Evolutionary conservation across 2,329 filamentous ascomycete species (phyloP), one percentile per base, ranked within the genome.

Genomic region (Penicillium rolfsii): DNA sequence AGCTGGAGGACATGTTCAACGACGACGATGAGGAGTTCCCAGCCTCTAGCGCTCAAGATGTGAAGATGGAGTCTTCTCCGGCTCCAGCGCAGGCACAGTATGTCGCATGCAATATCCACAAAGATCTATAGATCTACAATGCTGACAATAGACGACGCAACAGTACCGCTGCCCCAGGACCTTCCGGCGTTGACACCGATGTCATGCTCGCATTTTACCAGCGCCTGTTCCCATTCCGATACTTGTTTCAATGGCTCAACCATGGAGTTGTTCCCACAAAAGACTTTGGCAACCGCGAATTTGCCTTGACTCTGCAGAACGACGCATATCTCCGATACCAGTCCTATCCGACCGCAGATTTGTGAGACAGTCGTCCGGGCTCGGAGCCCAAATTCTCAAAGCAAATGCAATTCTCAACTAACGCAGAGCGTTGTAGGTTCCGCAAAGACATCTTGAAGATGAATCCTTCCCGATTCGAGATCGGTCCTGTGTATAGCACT

Each of bases 181-280:
- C 76, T 33, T 75, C 79, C 7, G 76, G 77, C 70, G 90, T 87
- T 41, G 91, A 97, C 68, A 88, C 91, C 1, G 91, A 93, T 72
- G 85, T 96, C 11, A 93, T 98, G 87, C 87, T 91, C 70, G 91
- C 90, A 65, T 99, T 97, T 80, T 99, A 99, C 76, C 91, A 96
- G 73, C 91, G 95, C 52, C 83, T 99, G 40, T 98, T 98, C 71
- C 95, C 95, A 4, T 99, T 96, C 83, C 88, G 93, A 61, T 90
- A 91, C 63, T 87, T 98, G 22, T 99, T 97, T 79, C 93, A 97
- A 76, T 99, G 95, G 95, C 86, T 99, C 52, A 99, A 98, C 74
- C 95, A 98, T 78, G 91, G 91, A 57, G 89, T 92, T 6, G 88
- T 88, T 6, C 93, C 95, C 0, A 89, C 90, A 4, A 89, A 88